A percentile compares a stretch with the other conserved stretches of the same genome.
Evolutionary conservation across 352 stramenopile species (phyloP).

Genomic region (Aphanomyces astaci): DNA sequence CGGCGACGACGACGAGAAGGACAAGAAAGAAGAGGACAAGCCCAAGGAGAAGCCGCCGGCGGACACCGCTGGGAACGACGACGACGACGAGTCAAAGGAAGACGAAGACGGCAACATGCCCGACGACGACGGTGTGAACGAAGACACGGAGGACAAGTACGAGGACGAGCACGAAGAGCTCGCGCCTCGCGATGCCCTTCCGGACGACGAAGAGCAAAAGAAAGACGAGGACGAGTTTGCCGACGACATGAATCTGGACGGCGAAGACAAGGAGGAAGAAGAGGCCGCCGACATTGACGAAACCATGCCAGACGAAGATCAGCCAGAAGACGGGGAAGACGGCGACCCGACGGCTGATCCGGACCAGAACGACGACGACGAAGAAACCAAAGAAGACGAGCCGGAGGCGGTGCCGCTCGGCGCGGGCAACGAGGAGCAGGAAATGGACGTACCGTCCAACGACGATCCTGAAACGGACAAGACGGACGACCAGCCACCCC

Average conservation of each 20-base stretch:
- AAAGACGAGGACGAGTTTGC: constrained; percentile 67
- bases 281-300: constrained; percentile 26
- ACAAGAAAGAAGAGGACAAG: constrained; percentile 32
- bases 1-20: constrained; percentile 33
- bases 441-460: constrained; percentile 46
- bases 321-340: constrained; percentile 34
- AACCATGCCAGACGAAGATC: constrained; percentile 37
- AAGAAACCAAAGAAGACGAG: constrained; percentile 29
- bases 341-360: constrained; percentile 36
- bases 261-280: constrained; percentile 42
- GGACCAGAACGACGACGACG: constrained; percentile 30
- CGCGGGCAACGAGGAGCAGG: constrained; percentile 39
- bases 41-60: constrained; percentile 31
- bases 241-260: constrained; percentile 84
- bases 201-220: constrained; percentile 49
- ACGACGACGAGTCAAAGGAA: constrained; percentile 29
- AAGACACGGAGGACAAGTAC: constrained; percentile 85
- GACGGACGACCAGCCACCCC: constrained; percentile 45
- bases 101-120: constrained; percentile 44
- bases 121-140: constrained; percentile 66
- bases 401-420: constrained; percentile 24
- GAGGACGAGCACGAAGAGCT: constrained; percentile 62
- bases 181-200: constrained; percentile 46
- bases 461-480: constrained; percentile 46
- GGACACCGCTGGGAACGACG: constrained; percentile 28